phyloP scores from a whole-genome alignment of 192 early-diverging fungal genomes.

The Coemansia sp. region DNA sequence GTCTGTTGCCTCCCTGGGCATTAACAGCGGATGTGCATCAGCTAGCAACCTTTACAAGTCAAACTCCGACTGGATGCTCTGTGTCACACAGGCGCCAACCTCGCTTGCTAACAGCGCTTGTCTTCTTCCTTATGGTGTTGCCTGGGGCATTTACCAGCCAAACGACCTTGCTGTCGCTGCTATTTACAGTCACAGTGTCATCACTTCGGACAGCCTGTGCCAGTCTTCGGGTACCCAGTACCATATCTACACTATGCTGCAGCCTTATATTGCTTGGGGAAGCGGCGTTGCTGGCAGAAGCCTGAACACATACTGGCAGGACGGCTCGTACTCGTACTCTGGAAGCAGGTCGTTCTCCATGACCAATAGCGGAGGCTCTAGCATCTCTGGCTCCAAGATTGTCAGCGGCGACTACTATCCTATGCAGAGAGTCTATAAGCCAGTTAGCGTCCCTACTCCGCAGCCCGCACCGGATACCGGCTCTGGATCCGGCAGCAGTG shows the following conservation, averaged over 20 bases:
- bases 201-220: slow-evolving; percentile 27
- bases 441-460: background rate
- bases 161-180: slow-evolving; percentile 36
- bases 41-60: slow-evolving; percentile 42
- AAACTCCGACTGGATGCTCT: slow-evolving; percentile 33
- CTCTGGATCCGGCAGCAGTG: background rate
- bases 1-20: background rate
- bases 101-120: slow-evolving; percentile 38
- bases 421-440: slow-evolving; percentile 8
- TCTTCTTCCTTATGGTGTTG: slow-evolving; percentile 36
- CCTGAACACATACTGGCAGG: slow-evolving; percentile 20
- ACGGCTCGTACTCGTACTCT: slow-evolving; percentile 16
- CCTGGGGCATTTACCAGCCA: slow-evolving; percentile 40
- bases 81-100: slow-evolving; percentile 20
- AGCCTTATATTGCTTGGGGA: slow-evolving; percentile 39
- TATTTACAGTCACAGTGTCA: slow-evolving; percentile 37
- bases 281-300: slow-evolving; percentile 22
- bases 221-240: slow-evolving; percentile 27
- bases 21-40: slow-evolving; percentile 17
- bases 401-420: slow-evolving; percentile 42
- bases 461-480: background rate
- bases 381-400: slow-evolving; percentile 24
- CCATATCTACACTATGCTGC: slow-evolving; percentile 45
- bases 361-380: slow-evolving; percentile 10
- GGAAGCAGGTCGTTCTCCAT: slow-evolving; percentile 23